These are phyloP conservation scores for Trapa incisa DNA, from an alignment of 345 rosid species.

Conservation along the genomic window DNA sequence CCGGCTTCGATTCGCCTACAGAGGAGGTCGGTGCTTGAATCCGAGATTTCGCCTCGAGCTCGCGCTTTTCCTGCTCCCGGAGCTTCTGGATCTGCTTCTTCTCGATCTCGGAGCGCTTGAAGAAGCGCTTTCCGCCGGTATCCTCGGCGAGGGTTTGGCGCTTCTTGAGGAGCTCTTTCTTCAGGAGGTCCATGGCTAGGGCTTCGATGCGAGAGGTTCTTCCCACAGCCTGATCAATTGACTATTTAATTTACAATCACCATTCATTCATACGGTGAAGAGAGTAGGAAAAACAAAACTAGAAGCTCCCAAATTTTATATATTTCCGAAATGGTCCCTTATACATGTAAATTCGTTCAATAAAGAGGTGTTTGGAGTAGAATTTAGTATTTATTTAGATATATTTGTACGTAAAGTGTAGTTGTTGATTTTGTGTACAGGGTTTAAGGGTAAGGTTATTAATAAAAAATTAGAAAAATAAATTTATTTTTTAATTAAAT, in stretches of 20 bases:
- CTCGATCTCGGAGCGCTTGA: conserved; percentile 86
- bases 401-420: too few relatives aligned
- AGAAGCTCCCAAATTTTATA: background rate
- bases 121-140: conserved; percentile 71
- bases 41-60: conserved; percentile 62
- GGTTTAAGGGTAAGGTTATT: too few relatives aligned
- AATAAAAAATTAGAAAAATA: too few relatives aligned
- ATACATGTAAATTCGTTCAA: background rate
- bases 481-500: too few relatives aligned
- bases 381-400: too few relatives aligned
- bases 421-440: too few relatives aligned
- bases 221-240: background rate
- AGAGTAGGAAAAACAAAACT: background rate
- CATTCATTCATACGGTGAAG: background rate
- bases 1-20: conserved; percentile 15
- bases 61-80: conserved; percentile 81
- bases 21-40: conserved; percentile 33
- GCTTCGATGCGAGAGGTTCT: background rate
- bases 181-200: conserved; percentile 56
- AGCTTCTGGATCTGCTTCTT: conserved; percentile 77
- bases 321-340: background rate
- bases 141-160: conserved; percentile 53
- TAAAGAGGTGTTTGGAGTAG: background rate
- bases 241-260: too few relatives aligned
- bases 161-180: conserved; percentile 63